These are phyloP conservation scores for Diplodia mutila DNA, from an alignment of 2,329 filamentous ascomycete genomes.

Conservation along the genomic window DNA sequence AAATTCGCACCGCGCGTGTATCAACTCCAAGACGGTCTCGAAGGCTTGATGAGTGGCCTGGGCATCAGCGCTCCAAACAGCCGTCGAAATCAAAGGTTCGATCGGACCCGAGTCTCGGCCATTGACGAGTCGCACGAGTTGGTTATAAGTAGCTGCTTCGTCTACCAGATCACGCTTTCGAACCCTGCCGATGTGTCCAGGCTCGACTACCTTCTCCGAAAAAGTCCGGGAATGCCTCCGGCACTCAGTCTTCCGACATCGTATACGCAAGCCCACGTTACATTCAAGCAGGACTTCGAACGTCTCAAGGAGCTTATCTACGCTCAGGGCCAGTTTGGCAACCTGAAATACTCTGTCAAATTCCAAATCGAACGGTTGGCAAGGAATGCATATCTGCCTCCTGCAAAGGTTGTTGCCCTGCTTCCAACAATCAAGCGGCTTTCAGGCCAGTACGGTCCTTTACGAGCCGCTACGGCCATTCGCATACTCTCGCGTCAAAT, in stretches of 20 bases:
- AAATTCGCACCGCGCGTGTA: conserved; percentile 47
- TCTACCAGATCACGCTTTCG: conserved; percentile 50
- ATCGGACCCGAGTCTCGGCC: conserved; percentile 38
- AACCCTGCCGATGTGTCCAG: conserved; percentile 32
- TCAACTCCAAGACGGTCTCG: conserved; percentile 28
- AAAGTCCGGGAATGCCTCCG: conserved; percentile 37
- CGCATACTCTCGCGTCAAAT: conserved; percentile 58
- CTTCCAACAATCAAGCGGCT: conserved; percentile 49
- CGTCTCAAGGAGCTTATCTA: conserved; percentile 16
- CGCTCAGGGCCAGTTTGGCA: conserved; percentile 21
- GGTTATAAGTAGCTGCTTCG: conserved; percentile 54
- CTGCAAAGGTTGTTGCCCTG: conserved; percentile 55
- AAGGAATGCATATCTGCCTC: conserved; percentile 55
- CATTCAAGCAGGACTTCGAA: conserved; percentile 26
- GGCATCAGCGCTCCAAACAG: conserved; percentile 21
- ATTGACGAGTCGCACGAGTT: conserved; percentile 43
- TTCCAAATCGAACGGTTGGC: conserved; percentile 69
- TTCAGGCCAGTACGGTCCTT: conserved; percentile 32
- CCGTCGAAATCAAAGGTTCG: conserved; percentile 20
- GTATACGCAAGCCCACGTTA: conserved; percentile 11
- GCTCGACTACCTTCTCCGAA: conserved; percentile 32
- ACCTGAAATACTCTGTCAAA: conserved; percentile 57
- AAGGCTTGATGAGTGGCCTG: conserved; percentile 29
- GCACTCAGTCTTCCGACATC: neutral
- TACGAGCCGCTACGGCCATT: conserved; percentile 51